Base-by-base conservation (phyloP, 2,329 filamentous ascomycete species). In the Aspergillus transmontanensis region DNA sequence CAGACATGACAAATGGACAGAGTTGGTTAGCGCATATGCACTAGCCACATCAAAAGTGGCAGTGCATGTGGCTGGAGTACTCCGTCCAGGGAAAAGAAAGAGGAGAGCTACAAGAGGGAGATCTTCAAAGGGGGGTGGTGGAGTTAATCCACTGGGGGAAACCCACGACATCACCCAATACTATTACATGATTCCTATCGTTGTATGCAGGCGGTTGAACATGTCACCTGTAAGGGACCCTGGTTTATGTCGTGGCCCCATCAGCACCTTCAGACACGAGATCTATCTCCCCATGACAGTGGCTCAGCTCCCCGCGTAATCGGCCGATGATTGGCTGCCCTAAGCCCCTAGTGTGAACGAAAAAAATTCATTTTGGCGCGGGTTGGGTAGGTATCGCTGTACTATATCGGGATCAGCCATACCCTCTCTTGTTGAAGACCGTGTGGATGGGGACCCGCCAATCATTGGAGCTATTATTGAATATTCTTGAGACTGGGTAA, bases 141-240 rank as follows among this genome's bases (percentile, higher is more conserved):
- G 39, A 41, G 36, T 39, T 58, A 32, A 32, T 41, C 21, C 36
- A 43, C 39, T 58, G 55, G 14, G 19, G 55, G 6, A 45, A 23
- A 36, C 7, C 10, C 14, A 26, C 39, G 10, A 23, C 57, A 34
- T 58, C 57, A 58, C 43, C 41, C 57, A 57, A 19, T 51, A 50
- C 60, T 58, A 55, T 43, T 57, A 46, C 53, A 57, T 41, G 43
- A 23, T 34, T 28, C 9, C 39, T 34, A 51, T 34, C n/a, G 28
- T n/a, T 19, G 48, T 55, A 53, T 61, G 50, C 50, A 55, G 30
- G 41, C 21, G 21, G 48, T 64, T 54, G 57, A 58, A 66, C 62
- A 58, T 65, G 62, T 66, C 64, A 66, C 26, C 64, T 63, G 63
- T 61, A 66, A 66, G 64, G 64, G 64, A 48, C 34, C 21, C 21